A percentile compares a stretch with the other conserved stretches of the same genome.
Conservation (phyloP, 768 basidiomycete genomes). For the Mycena kentingensis region DNA sequence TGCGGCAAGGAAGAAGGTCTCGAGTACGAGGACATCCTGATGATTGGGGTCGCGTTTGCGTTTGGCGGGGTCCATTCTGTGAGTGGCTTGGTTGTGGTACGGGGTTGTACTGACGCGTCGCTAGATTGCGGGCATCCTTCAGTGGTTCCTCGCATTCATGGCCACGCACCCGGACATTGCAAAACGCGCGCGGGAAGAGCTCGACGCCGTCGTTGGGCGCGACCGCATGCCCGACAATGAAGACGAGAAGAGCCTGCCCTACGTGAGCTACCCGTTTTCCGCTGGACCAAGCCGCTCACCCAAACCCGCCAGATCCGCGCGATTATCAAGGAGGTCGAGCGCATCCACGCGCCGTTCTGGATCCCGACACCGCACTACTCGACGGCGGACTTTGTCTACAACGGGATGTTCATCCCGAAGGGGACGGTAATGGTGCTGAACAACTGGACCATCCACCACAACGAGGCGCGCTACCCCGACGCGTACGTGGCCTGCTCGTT, state of each 20-base stretch:
- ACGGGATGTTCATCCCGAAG: slow-evolving; percentile 34
- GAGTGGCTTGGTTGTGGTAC: slow-evolving; percentile 7
- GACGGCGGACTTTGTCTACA: slow-evolving; percentile 33
- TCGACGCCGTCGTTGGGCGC: slow-evolving; percentile 36
- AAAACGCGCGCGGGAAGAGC: slow-evolving; percentile 35
- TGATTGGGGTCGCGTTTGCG: slow-evolving; percentile 36
- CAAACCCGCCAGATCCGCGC: background rate
- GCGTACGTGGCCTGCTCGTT: slow-evolving; percentile 24
- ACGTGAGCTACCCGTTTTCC: slow-evolving; percentile 7
- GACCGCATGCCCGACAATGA: slow-evolving; percentile 29
- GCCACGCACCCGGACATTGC: slow-evolving; percentile 34
- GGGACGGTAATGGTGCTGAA: slow-evolving; percentile 33
- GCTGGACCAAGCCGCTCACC: background rate
- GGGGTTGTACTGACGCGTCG: background rate
- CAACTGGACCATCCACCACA: slow-evolving; percentile 28
- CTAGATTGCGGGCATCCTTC: slow-evolving; percentile 37
- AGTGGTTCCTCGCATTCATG: slow-evolving; percentile 37
- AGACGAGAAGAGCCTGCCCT: slow-evolving; percentile 29
- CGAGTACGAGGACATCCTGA: slow-evolving; percentile 35
- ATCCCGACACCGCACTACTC: slow-evolving; percentile 30
- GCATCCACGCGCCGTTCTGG: slow-evolving; percentile 29
- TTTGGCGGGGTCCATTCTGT: slow-evolving; percentile 39
- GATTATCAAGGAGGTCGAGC: slow-evolving; percentile 19
- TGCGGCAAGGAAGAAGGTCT: slow-evolving; percentile 31
- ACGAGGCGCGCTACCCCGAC: slow-evolving; percentile 34